Base-by-base conservation (phyloP, 2,329 filamentous ascomycete species). In the Microdochium trichocladiopsis region DNA sequence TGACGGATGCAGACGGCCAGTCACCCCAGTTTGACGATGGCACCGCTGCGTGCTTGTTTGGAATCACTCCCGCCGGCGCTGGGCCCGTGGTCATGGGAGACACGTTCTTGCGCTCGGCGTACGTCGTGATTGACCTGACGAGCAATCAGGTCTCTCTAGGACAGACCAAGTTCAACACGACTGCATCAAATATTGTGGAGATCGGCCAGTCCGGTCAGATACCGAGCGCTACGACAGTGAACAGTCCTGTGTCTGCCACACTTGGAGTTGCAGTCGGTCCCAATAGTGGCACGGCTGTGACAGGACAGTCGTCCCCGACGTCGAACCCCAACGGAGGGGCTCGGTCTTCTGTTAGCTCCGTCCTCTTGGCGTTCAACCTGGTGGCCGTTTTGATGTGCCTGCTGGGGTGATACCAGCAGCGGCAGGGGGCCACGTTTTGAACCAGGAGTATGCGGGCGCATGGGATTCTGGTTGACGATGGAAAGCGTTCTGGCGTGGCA, bases 71-170 rank as follows among this genome's bases (percentile, higher is more conserved):
- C 1, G 76, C 83, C 1, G 76, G 75, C 2, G 57, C 66, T 1
- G 72, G 76, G 25, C 77, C 78, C n/a, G 76, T 78, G 45, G 80
- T 89, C 2, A 71, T 91, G 25, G 87, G 87, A 16, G 87, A 90
- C 63, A 88, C 87, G 0, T 91, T 91, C 65, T 72, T 91, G 51
- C 76, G 87, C 48, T 86, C 83, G 33, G 87, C 87, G 0, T 91
- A 91, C 59, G 78, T 89, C 14, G 87, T 91, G 11, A 90, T 88
- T 63, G 86, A 90, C 63, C 72, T 90, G 22, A 80, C 75, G 25
- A 88, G 87, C 65, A 83, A 89, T 63, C 75, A 87, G 67, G 83
- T 90, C 57, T 85, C 83, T 2, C 69, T 90, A 28, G 87, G 86
- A 1, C 82, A 86, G 65, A 85, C 85, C 18, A 78, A 75, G 50